A percentile compares a stretch with the other conserved stretches of the same genome.
Evolutionary conservation across 495 filamentous ascomycete species (phyloP).

Genomic region (Lepidopterella palustris): DNA sequence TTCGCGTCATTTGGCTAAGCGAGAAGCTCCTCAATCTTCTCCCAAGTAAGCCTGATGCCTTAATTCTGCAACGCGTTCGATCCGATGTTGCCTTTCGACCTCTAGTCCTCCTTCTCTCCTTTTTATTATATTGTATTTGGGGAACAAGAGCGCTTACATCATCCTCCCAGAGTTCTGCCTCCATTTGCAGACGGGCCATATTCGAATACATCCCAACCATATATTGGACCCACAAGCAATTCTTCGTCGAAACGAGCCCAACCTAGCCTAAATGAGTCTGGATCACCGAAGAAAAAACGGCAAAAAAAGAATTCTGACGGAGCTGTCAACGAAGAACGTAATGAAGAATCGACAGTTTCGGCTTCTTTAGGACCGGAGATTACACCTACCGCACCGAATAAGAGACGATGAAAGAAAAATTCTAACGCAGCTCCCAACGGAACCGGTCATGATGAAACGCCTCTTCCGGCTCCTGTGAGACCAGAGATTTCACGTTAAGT

Average conservation of each 20-base stretch:
- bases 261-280: neutral
- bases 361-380: too few species aligned
- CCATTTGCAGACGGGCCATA: neutral
- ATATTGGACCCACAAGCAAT: neutral
- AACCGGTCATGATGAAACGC: neutral
- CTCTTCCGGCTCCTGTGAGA: neutral
- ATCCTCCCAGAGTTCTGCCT: neutral
- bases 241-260: neutral
- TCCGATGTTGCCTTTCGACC: neutral
- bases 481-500: neutral
- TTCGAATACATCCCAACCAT: neutral
- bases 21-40: neutral
- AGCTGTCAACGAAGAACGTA: too few species aligned
- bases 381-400: too few species aligned
- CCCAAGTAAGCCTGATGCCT: neutral
- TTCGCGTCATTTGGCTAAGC: too few species aligned
- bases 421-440: too few species aligned
- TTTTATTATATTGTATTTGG: neutral
- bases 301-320: neutral
- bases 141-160: neutral
- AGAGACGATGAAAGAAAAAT: too few species aligned
- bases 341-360: too few species aligned
- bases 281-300: neutral
- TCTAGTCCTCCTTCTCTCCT: too few species aligned
- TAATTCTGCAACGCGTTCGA: neutral